Percentiles rank a stretch among this genome's conserved stretches.
Conservation (phyloP, 148 eudicot species). For the Mesembryanthemum crystallinum region DNA sequence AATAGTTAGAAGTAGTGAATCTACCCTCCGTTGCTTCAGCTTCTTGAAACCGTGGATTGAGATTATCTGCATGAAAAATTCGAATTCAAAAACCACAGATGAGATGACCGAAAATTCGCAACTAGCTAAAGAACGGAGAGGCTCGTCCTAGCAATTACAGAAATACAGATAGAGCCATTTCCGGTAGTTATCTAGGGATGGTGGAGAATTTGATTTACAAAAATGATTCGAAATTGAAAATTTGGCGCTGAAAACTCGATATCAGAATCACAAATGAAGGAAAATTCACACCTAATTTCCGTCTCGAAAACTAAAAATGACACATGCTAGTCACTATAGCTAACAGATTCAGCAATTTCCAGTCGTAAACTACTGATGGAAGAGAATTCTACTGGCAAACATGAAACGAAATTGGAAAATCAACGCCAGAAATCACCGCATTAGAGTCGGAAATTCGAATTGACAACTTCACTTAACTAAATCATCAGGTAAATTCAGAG, state of each 20-base stretch:
- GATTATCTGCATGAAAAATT: conserved; percentile 32
- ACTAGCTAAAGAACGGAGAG: too few relatives aligned
- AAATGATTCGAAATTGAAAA: too few relatives aligned
- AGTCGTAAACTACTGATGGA: not conserved
- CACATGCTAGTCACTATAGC: too few relatives aligned
- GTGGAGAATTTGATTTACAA: too few relatives aligned
- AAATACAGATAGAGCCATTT: too few relatives aligned
- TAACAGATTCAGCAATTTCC: not conserved
- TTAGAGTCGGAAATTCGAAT: not conserved
- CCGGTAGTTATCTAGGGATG: too few relatives aligned
- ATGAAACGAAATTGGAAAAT: not conserved
- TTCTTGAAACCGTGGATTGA: conserved; percentile 38
- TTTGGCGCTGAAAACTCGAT: too few relatives aligned
- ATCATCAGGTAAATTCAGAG: too few relatives aligned
- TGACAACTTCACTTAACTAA: not conserved
- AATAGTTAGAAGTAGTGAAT: not conserved
- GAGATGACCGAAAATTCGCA: too few relatives aligned
- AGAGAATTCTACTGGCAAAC: not conserved
- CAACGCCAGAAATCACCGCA: not conserved
- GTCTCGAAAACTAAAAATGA: not conserved
- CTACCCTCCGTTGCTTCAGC: conserved; percentile 19
- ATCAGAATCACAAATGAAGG: too few relatives aligned
- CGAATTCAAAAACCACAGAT: not conserved
- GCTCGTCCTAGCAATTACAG: too few relatives aligned
- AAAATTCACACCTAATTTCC: not conserved